These are phyloP conservation scores for Penicillium brasilianum DNA, from an alignment of 2,329 filamentous ascomycete species.

Conservation along the genomic window DNA sequence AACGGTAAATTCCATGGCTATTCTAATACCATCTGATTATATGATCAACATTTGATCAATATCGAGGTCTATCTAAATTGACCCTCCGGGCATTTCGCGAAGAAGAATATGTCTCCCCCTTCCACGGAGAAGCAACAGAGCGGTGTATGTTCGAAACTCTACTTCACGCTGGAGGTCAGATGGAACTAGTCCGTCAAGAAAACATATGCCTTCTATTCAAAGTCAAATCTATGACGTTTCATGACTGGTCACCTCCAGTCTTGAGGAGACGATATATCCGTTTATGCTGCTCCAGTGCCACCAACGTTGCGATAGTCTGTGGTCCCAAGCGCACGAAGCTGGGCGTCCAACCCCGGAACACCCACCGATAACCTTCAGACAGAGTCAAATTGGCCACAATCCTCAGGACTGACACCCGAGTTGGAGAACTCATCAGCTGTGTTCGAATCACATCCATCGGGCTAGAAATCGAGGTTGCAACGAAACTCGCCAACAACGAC, in stretches of 20 bases:
- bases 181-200: background rate
- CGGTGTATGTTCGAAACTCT: background rate
- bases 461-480: constrained; percentile 82
- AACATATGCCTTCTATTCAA: background rate
- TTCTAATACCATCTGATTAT: background rate
- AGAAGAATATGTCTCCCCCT: background rate
- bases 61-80: background rate
- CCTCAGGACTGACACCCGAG: constrained; percentile 58
- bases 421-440: constrained; percentile 69
- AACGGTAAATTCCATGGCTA: background rate
- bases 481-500: constrained; percentile 77
- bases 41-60: background rate
- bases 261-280: constrained; percentile 53
- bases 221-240: background rate
- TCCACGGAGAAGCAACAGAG: background rate
- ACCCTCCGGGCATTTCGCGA: background rate
- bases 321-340: constrained; percentile 63
- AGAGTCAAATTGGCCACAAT: constrained; percentile 71
- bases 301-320: constrained; percentile 84
- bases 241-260: background rate
- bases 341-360: constrained; percentile 92
- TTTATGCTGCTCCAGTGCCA: constrained; percentile 87
- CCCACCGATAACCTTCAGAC: constrained; percentile 76
- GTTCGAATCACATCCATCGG: constrained; percentile 92
- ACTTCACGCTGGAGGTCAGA: background rate